A percentile compares a stretch with the other conserved stretches of the same genome.
Evolutionary conservation across 495 filamentous ascomycete species (phyloP).

Genomic region (Tricharina praecox): DNA sequence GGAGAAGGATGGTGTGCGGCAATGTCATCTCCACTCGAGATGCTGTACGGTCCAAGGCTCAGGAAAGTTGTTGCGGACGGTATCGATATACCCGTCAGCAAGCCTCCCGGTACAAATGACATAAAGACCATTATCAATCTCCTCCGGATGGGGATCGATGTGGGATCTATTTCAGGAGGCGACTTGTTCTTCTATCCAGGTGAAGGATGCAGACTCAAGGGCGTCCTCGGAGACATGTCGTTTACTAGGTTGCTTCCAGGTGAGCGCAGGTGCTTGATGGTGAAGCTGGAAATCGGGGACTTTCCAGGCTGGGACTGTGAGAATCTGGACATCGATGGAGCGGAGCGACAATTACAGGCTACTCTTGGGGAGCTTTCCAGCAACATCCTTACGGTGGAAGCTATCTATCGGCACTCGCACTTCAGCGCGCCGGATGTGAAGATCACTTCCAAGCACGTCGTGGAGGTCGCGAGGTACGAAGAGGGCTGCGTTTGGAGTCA

Average conservation of each 20-base stretch:
- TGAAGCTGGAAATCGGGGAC: slow-evolving; percentile 17
- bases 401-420: slow-evolving; percentile 12
- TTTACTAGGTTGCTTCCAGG: slow-evolving; percentile 17
- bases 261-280: slow-evolving; percentile 16
- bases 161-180: slow-evolving; percentile 11
- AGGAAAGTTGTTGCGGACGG: background rate
- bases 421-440: background rate
- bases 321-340: background rate
- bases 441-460: slow-evolving; percentile 3
- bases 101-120: background rate
- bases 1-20: slow-evolving; percentile 17
- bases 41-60: background rate
- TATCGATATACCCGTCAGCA: slow-evolving; percentile 5
- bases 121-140: slow-evolving; percentile 3
- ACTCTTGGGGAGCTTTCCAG: slow-evolving; percentile 20
- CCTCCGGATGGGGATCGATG: slow-evolving; percentile 11
- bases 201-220: slow-evolving; percentile 16
- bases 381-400: slow-evolving; percentile 14
- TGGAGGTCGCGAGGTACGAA: slow-evolving; percentile 13
- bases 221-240: slow-evolving; percentile 17
- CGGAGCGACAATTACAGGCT: slow-evolving; percentile 20
- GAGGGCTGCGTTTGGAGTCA: slow-evolving; percentile 21
- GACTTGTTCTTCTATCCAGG: slow-evolving; percentile 12
- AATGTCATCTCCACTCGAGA: background rate
- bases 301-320: background rate